Evolutionary conservation across 495 filamentous ascomycete genomes (phyloP).

Genomic region (Tetracladium setigerum): DNA sequence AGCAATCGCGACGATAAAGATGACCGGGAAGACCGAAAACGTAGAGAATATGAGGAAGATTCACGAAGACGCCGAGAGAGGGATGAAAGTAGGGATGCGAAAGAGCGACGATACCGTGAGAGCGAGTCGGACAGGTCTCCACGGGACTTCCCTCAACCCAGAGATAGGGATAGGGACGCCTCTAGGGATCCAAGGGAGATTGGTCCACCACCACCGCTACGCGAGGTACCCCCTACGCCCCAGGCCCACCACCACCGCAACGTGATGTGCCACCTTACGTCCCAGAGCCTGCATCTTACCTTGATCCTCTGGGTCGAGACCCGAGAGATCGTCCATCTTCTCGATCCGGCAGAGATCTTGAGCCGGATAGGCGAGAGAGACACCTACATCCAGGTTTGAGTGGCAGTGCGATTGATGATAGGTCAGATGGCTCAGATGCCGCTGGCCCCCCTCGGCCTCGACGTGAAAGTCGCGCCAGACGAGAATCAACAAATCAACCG

Average conservation of each 20-base stretch:
- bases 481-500: conserved; percentile 3
- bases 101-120: conserved; percentile 25
- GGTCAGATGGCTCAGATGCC: conserved; percentile 28
- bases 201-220: too few relatives aligned
- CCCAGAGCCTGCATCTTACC: too few relatives aligned
- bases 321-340: conserved; percentile 14
- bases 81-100: conserved; percentile 14
- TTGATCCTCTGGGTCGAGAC: conserved; percentile 9
- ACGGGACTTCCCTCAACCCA: conserved; percentile 18
- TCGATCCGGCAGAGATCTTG: conserved; percentile 9
- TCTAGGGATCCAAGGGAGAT: neutral
- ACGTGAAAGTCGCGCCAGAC: neutral
- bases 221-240: too few relatives aligned
- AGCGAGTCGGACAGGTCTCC: conserved; percentile 28
- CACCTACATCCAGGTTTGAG: conserved; percentile 23
- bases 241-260: too few relatives aligned
- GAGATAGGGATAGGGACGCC: neutral
- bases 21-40: conserved; percentile 26
- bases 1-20: conserved; percentile 11
- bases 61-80: conserved; percentile 22
- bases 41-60: conserved; percentile 26
- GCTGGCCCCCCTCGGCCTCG: conserved; percentile 22
- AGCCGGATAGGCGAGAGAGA: conserved; percentile 16
- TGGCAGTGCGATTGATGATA: conserved; percentile 19
- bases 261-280: too few relatives aligned